Evolutionary conservation across 2,329 filamentous ascomycete genomes (phyloP).

Genomic region (Grosmannia serpens): DNA sequence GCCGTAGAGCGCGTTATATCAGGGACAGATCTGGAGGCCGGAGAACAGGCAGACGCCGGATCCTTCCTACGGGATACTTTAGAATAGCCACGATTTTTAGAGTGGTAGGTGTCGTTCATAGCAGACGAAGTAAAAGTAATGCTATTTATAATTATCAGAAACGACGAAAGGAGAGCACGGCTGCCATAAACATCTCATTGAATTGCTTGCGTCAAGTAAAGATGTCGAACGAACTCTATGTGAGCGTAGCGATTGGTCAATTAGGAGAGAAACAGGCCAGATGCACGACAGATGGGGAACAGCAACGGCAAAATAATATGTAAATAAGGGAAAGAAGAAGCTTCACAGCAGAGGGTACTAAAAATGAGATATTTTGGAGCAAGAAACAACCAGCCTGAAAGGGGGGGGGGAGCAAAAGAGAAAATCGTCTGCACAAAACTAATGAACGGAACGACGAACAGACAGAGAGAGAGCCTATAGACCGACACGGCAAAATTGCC

Average conservation of each 20-base stretch:
- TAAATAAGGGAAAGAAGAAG: not conserved
- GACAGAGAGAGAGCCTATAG: not conserved
- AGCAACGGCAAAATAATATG: slow-evolving; percentile 1
- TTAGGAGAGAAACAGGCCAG: not conserved
- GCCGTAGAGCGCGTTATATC: not conserved
- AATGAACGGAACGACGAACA: slow-evolving; percentile 4
- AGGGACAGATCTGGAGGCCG: not conserved
- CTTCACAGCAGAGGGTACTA: slow-evolving; percentile 23
- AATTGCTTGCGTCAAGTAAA: slow-evolving; percentile 12
- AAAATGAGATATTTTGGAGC: slow-evolving; percentile 25
- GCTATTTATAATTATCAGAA: not conserved
- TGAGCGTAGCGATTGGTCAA: not conserved
- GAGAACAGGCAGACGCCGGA: not conserved
- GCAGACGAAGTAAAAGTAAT: not conserved
- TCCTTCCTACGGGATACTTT: not conserved
- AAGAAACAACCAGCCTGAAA: slow-evolving; percentile 26
- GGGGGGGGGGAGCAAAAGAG: slow-evolving; percentile 14
- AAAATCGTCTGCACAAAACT: slow-evolving; percentile 23
- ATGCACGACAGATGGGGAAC: not conserved
- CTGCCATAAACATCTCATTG: not conserved
- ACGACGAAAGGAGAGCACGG: not conserved
- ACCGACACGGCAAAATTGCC: not conserved
- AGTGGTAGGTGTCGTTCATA: not conserved
- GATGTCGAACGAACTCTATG: not conserved
- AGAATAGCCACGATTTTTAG: not conserved